These are phyloP conservation scores for Alternaria incomplexa DNA, from an alignment of 2,329 filamentous ascomycete genomes.

Conservation along the genomic window DNA sequence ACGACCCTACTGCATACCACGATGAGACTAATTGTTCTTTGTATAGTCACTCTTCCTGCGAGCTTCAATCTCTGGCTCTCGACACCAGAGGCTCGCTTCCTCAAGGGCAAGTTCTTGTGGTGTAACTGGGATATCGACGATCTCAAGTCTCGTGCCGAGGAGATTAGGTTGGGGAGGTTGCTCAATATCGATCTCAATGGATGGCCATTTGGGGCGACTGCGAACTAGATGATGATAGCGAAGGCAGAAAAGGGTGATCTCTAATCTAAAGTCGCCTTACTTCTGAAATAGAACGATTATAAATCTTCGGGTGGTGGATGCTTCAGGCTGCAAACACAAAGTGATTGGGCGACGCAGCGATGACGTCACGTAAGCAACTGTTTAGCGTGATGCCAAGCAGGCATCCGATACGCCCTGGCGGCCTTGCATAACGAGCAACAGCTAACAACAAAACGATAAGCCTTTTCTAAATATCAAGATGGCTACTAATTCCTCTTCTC, in stretches of 20 bases:
- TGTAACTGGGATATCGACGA: conserved; percentile 45
- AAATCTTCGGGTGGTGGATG: not conserved
- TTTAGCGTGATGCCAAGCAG: not conserved
- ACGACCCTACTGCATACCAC: not conserved
- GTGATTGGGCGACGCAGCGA: not conserved
- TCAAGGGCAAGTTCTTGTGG: conserved; percentile 29
- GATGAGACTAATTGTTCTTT: not conserved
- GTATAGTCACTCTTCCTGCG: conserved; percentile 18
- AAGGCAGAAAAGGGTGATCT: not conserved
- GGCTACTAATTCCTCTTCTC: not conserved
- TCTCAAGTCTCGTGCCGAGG: conserved; percentile 29
- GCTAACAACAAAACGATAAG: not conserved
- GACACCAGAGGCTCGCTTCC: conserved; percentile 24
- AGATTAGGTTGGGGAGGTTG: conserved; percentile 29
- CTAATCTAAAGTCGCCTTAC: no score
- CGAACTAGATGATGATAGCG: not conserved
- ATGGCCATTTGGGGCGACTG: conserved; percentile 16
- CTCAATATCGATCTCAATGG: conserved; percentile 31
- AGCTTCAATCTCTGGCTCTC: conserved; percentile 39
- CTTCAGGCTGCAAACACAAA: not conserved
- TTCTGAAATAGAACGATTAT: no score
- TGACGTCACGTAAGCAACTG: not conserved
- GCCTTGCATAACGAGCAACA: not conserved
- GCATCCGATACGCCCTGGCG: not conserved
- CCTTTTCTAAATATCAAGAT: not conserved